Conservation (phyloP, 768 basidiomycete species). For the Leucosporidium yakuticum region DNA sequence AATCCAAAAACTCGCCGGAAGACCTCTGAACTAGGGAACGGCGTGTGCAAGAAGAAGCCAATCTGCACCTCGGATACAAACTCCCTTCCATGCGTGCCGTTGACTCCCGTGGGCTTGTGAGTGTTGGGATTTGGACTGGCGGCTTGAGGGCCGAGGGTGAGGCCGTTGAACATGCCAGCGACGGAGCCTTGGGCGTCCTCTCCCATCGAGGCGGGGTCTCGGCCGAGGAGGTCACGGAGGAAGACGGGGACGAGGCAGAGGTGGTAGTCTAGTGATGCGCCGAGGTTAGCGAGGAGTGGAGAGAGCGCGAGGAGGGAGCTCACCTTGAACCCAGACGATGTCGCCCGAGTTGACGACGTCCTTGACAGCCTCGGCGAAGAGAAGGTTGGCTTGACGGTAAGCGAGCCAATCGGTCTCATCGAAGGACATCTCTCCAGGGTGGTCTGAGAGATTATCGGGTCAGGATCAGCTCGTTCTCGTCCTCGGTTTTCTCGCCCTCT, state of each 20-base stretch:
- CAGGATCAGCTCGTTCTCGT: neutral
- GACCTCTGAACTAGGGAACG: constrained; percentile 95
- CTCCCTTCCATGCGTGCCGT: constrained; percentile 30
- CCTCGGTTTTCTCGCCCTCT: neutral
- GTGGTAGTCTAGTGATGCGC: constrained; percentile 61
- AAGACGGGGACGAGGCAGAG: constrained; percentile 97
- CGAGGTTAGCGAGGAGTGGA: neutral
- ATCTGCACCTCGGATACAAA: constrained; percentile 61
- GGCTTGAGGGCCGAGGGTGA: constrained; percentile 39
- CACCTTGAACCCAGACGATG: constrained; percentile 93
- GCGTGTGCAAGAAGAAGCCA: constrained; percentile 97
- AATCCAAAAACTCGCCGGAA: constrained; percentile 61
- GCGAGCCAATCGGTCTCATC: constrained; percentile 98
- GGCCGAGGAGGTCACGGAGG: constrained; percentile 71
- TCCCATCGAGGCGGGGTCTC: constrained; percentile 46
- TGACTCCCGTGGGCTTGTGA: constrained; percentile 10
- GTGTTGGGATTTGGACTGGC: neutral
- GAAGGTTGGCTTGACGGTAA: constrained; percentile 91
- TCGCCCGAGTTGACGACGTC: constrained; percentile 72
- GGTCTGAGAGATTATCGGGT: constrained; percentile 40
- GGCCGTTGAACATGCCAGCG: constrained; percentile 64
- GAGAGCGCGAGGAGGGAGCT: constrained; percentile 17
- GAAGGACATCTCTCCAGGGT: constrained; percentile 99
- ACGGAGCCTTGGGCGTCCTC: constrained; percentile 59
- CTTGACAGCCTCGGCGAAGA: constrained; percentile 84